phyloP scores from a whole-genome alignment of 2,329 filamentous ascomycete species.

The Cercospora berteroae region DNA sequence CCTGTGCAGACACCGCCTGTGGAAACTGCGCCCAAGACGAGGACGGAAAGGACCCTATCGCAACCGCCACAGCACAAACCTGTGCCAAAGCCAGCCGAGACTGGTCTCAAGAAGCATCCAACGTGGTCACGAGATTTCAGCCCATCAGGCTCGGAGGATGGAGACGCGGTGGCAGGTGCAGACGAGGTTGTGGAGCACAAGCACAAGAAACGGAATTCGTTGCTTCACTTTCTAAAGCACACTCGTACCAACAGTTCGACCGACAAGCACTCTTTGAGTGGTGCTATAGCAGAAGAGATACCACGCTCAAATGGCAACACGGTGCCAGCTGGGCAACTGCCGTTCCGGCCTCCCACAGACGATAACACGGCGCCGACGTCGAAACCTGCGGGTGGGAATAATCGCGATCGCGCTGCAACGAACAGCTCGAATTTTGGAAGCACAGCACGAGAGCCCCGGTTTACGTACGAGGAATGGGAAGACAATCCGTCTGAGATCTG shows the following conservation, averaged over 20 bases:
- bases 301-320: conserved; percentile 7
- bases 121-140: conserved; percentile 27
- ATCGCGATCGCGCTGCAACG: conserved; percentile 1
- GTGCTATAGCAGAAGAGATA: conserved; percentile 17
- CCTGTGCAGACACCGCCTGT: not conserved
- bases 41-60: conserved; percentile 8
- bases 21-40: conserved; percentile 9
- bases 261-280: conserved; percentile 17
- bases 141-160: conserved; percentile 28
- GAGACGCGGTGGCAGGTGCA: conserved; percentile 29
- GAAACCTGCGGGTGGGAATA: not conserved
- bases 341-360: conserved; percentile 16
- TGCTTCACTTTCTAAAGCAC: conserved; percentile 32
- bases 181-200: conserved; percentile 23
- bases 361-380: not conserved
- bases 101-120: conserved; percentile 12
- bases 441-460: conserved; percentile 14
- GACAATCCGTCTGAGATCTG: conserved; percentile 34
- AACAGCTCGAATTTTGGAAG: not conserved
- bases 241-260: conserved; percentile 25
- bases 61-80: conserved; percentile 1
- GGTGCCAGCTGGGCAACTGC: conserved; percentile 11
- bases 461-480: conserved; percentile 30
- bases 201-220: conserved; percentile 30
- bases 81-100: not conserved